Percentiles rank a stretch among this genome's conserved stretches.
These are phyloP conservation scores for Mortierella claussenii DNA, from an alignment of 192 early-diverging fungal genomes.

Conservation along the genomic window DNA sequence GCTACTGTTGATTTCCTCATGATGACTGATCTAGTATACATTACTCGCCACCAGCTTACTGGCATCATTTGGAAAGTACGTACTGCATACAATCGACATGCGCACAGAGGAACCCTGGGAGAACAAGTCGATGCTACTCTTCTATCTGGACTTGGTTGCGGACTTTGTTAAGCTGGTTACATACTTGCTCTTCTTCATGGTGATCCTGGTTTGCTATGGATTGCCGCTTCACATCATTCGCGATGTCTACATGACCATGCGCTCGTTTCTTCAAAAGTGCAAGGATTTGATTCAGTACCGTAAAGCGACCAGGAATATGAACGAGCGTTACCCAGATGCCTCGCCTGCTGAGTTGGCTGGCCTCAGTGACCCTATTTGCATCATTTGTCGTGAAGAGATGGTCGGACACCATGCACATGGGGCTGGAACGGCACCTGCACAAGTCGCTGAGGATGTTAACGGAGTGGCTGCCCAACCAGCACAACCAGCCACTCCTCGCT, in stretches of 20 bases:
- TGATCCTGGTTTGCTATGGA: constrained; percentile 85
- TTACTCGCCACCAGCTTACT: constrained; percentile 84
- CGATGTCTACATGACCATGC: constrained; percentile 93
- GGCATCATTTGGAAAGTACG: constrained; percentile 84
- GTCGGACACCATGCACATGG: constrained; percentile 26
- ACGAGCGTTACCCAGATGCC: constrained; percentile 94
- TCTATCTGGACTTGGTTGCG: constrained; percentile 89
- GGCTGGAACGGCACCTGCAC: constrained; percentile 5
- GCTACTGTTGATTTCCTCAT: no score
- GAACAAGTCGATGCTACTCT: constrained; percentile 90
- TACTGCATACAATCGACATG: constrained; percentile 88
- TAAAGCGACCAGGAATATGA: constrained; percentile 96
- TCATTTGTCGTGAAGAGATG: constrained; percentile 99
- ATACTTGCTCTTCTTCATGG: constrained; percentile 89
- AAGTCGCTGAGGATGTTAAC: constrained; percentile 2
- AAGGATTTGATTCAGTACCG: constrained; percentile 91
- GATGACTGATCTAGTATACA: no score
- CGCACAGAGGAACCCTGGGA: constrained; percentile 90
- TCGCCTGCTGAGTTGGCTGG: constrained; percentile 80
- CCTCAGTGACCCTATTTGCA: constrained; percentile 86
- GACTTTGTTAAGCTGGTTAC: constrained; percentile 92
- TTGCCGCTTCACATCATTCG: constrained; percentile 96
- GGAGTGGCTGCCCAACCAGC: background rate
- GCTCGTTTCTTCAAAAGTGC: constrained; percentile 92
- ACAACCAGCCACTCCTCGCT: constrained; percentile 29